A percentile compares a stretch with the other conserved stretches of the same genome.
These are phyloP conservation scores for Neurospora africana DNA, from an alignment of 495 filamentous ascomycete species.

Conservation along the genomic window DNA sequence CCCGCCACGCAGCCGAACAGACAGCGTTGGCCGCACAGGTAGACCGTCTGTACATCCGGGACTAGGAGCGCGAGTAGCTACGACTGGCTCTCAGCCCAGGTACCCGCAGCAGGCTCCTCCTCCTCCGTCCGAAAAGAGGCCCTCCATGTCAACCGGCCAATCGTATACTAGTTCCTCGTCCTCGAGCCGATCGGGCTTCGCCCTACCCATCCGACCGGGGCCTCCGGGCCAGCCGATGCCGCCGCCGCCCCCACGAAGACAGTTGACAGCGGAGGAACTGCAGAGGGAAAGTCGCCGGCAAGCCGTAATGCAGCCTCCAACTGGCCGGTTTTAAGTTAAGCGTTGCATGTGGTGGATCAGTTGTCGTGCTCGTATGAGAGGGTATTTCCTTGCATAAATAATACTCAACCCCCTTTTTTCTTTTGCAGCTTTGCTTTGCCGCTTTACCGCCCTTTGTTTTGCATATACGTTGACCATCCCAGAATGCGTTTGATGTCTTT, in stretches of 20 bases:
- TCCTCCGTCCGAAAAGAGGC: constrained; percentile 13
- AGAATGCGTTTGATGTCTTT: neutral
- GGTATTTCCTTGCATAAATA: constrained; percentile 17
- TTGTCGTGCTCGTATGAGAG: constrained; percentile 7
- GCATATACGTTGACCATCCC: neutral
- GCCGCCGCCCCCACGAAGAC: constrained; percentile 36
- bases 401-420: constrained; percentile 5
- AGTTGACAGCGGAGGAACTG: constrained; percentile 13
- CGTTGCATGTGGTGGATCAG: neutral
- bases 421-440: neutral
- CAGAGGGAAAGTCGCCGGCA: constrained; percentile 18
- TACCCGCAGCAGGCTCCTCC: constrained; percentile 15
- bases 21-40: constrained; percentile 32
- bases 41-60: constrained; percentile 39
- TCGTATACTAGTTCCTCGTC: neutral
- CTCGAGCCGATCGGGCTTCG: constrained; percentile 19
- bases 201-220: constrained; percentile 38
- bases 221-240: constrained; percentile 32
- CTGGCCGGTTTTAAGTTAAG: constrained; percentile 16
- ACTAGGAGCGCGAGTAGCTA: constrained; percentile 36
- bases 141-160: neutral
- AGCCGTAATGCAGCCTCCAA: constrained; percentile 30
- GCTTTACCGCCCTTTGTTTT: neutral
- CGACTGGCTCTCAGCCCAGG: constrained; percentile 34
- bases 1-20: constrained; percentile 30